Conservation (phyloP, 768 basidiomycete genomes). For the Leucogyrophana mollusca region DNA sequence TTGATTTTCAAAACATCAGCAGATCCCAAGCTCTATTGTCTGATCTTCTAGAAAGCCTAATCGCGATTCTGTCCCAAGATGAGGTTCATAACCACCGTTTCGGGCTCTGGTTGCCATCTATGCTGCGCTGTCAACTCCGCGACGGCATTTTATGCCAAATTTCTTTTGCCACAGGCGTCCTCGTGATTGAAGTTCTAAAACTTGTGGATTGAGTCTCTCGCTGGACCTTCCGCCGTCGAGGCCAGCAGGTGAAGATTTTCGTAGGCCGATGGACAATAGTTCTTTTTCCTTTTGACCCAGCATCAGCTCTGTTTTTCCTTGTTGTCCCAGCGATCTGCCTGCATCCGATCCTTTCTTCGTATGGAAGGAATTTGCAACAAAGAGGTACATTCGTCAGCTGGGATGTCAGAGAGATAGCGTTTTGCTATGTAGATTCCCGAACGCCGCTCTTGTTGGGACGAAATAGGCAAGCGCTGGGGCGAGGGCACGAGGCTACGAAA, state of each 20-base stretch:
- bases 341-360: no score
- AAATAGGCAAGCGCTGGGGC: conserved; percentile 16
- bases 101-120: conserved; percentile 1
- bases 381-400: no score
- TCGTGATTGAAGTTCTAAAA: not conserved
- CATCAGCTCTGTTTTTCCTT: no score
- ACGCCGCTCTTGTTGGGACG: conserved; percentile 25
- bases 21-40: conserved; percentile 6
- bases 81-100: not conserved
- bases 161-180: conserved; percentile 6
- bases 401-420: not conserved
- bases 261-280: no score
- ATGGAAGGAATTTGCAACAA: no score
- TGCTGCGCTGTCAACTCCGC: conserved; percentile 17
- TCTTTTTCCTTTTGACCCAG: no score
- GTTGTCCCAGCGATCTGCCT: no score
- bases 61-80: not conserved
- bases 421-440: conserved; percentile 8
- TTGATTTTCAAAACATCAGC: not conserved
- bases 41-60: no score
- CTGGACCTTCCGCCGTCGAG: no score
- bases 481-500: conserved; percentile 11
- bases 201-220: no score
- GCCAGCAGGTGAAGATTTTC: no score
- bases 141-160: conserved; percentile 25